phyloP scores from a whole-genome alignment of 148 eudicot species.

The Rhododendron molle region DNA sequence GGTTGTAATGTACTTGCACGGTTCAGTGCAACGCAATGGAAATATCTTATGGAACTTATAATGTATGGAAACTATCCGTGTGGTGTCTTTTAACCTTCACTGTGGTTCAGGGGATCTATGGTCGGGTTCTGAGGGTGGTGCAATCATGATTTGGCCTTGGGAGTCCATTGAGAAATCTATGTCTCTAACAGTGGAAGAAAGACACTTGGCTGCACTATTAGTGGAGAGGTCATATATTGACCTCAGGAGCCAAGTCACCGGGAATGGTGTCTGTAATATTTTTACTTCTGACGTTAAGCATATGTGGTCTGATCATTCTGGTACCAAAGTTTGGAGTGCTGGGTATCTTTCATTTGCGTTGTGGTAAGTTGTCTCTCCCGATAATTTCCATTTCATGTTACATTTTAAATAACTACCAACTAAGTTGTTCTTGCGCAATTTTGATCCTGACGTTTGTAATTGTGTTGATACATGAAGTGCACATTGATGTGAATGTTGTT shows the following conservation, averaged over 20 bases:
- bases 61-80: not conserved
- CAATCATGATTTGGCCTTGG: conserved; percentile 87
- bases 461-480: not conserved
- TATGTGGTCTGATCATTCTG: conserved; percentile 67
- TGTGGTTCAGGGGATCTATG: conserved; percentile 78
- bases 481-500: not conserved
- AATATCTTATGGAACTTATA: not conserved
- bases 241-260: conserved; percentile 70
- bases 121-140: conserved; percentile 88
- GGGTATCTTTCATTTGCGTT: conserved; percentile 72
- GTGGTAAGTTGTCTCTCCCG: conserved; percentile 51
- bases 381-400: conserved; percentile 4
- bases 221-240: conserved; percentile 86
- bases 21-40: not conserved
- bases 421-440: not conserved
- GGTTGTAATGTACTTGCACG: not conserved
- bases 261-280: conserved; percentile 60
- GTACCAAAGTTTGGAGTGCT: conserved; percentile 86
- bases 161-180: conserved; percentile 79
- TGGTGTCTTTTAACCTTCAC: conserved; percentile 10
- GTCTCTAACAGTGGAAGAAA: conserved; percentile 61
- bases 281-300: conserved; percentile 71
- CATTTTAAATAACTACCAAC: not conserved
- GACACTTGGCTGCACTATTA: conserved; percentile 67
- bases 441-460: not conserved